Percentiles rank a stretch among this genome's conserved stretches.
Evolutionary conservation across 148 eudicot genomes (phyloP).

Genomic region (Suaeda aralocaspica): DNA sequence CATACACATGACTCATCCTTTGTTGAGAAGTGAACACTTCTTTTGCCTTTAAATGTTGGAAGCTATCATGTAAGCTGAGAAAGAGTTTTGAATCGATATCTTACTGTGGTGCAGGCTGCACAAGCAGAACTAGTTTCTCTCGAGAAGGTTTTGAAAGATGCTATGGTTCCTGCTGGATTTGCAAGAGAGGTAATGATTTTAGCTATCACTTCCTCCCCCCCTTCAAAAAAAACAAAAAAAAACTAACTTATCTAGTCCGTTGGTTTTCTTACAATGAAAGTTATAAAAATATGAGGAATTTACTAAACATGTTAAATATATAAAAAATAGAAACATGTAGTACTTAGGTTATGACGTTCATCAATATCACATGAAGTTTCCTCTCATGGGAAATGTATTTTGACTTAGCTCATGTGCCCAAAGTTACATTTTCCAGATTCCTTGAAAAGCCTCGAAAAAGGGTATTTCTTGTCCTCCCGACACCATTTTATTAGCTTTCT

Average conservation of each 20-base stretch:
- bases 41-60: neutral
- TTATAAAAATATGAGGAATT: neutral
- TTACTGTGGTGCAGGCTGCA: constrained; percentile 54
- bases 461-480: no score
- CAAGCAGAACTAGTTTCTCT: constrained; percentile 84
- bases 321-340: no score
- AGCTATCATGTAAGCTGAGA: constrained; percentile 9
- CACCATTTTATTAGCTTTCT: no score
- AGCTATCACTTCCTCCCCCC: neutral
- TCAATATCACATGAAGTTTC: no score
- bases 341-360: no score
- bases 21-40: neutral
- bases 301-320: neutral
- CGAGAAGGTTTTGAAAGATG: constrained; percentile 70
- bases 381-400: no score
- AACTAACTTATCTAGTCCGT: neutral
- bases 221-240: neutral
- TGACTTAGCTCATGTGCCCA: no score
- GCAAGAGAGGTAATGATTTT: constrained; percentile 90
- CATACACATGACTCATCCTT: neutral
- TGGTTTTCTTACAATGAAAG: neutral
- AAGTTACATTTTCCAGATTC: no score
- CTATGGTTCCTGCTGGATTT: constrained; percentile 76
- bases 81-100: neutral
- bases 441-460: no score